A percentile compares a stretch with the other conserved stretches of the same genome.
Conservation (phyloP, 2,329 filamentous ascomycete species). For the Fusarium illudens region DNA sequence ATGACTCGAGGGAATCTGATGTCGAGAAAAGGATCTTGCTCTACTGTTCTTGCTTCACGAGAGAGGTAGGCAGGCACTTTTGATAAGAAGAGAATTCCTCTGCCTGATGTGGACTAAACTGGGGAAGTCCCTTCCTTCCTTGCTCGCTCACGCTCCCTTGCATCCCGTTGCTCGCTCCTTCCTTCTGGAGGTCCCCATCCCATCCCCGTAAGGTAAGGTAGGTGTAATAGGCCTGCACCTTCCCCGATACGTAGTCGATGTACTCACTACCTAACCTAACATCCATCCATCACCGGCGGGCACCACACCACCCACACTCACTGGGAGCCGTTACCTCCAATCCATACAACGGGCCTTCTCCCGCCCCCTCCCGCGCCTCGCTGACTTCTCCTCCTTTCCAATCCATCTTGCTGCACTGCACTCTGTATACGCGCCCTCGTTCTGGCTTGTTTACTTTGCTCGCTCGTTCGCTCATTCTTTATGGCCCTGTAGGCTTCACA, state of each 20-base stretch:
- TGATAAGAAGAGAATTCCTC: not conserved
- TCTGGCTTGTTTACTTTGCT: constrained; percentile 18
- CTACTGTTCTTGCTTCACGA: not conserved
- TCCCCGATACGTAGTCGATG: constrained; percentile 18
- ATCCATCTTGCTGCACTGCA: constrained; percentile 10
- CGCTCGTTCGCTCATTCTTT: constrained; percentile 16
- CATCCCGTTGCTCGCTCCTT: constrained; percentile 26
- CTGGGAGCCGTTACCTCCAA: not conserved
- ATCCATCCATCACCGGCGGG: not conserved
- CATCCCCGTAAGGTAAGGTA: constrained; percentile 23
- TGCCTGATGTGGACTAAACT: not conserved
- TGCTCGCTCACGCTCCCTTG: constrained; percentile 13
- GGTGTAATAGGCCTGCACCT: constrained; percentile 2
- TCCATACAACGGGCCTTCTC: constrained; percentile 30
- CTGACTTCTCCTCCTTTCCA: constrained; percentile 13
- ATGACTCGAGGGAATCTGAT: constrained; percentile 21
- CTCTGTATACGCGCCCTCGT: constrained; percentile 15
- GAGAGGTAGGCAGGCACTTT: too few species aligned
- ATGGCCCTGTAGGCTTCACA: constrained; percentile 13
- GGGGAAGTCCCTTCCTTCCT: not conserved
- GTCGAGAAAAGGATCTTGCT: constrained; percentile 25
- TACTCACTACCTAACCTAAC: too few species aligned
- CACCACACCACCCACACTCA: constrained; percentile 3
- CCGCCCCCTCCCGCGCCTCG: constrained; percentile 24
- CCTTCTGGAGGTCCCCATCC: constrained; percentile 13